These are phyloP conservation scores for Candida frijolesensis DNA, from an alignment of 1,139 yeast species.

Conservation along the genomic window DNA sequence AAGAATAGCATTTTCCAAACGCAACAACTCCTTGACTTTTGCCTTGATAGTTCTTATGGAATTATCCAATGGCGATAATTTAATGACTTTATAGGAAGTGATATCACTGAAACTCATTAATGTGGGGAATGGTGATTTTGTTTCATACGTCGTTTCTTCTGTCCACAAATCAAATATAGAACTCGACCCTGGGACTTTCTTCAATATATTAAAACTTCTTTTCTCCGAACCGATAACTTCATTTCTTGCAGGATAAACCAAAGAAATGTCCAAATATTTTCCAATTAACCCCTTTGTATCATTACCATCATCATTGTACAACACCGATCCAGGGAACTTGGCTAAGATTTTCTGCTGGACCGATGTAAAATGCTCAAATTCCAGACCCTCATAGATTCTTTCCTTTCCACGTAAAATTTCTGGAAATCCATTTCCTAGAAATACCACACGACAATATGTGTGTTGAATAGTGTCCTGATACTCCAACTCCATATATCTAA, in stretches of 20 bases:
- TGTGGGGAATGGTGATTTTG: conserved; percentile 80
- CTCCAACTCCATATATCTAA: conserved; percentile 68
- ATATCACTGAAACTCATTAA: conserved; percentile 85
- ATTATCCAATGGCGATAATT: conserved; percentile 80
- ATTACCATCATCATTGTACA: conserved; percentile 65
- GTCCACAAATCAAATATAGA: conserved; percentile 84
- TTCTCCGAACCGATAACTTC: conserved; percentile 73
- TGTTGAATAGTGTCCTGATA: conserved; percentile 76
- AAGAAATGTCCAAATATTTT: conserved; percentile 68
- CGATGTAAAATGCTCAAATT: conserved; percentile 85
- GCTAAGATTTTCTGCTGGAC: conserved; percentile 76
- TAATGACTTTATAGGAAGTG: conserved; percentile 48
- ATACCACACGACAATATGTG: conserved; percentile 77
- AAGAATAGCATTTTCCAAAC: conserved; percentile 65
- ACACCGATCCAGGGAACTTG: conserved; percentile 81
- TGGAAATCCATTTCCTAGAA: conserved; percentile 86
- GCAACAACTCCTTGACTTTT: conserved; percentile 73
- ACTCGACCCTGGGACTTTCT: conserved; percentile 75
- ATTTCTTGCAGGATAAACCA: conserved; percentile 75
- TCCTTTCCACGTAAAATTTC: conserved; percentile 71
- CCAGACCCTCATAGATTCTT: conserved; percentile 82
- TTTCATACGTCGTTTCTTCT: conserved; percentile 80
- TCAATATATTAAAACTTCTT: conserved; percentile 66
- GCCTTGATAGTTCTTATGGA: conserved; percentile 68
- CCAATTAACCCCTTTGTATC: conserved; percentile 59